Conservation (phyloP, 768 basidiomycete genomes). For the Fomitopsis pulvina region DNA sequence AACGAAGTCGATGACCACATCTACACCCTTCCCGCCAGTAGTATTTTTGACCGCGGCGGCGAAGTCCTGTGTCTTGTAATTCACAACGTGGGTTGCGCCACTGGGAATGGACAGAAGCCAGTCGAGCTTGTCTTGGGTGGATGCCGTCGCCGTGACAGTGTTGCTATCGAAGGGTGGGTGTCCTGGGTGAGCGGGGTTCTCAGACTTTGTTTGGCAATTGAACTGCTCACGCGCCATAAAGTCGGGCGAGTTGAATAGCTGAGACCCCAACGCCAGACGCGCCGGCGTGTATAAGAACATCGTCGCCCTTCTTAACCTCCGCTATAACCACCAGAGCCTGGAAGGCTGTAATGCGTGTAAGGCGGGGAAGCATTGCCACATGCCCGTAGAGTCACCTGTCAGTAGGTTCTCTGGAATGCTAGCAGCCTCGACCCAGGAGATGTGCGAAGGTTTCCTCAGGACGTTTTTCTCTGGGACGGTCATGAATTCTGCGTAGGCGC, state of each 20-base stretch:
- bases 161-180: slow-evolving; percentile 4
- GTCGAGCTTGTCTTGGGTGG: slow-evolving; percentile 74
- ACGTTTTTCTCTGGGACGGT: slow-evolving; percentile 58
- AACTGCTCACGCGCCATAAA: slow-evolving; percentile 62
- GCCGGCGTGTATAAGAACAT: slow-evolving; percentile 85
- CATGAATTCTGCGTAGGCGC: slow-evolving; percentile 89
- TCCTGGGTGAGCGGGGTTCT: too few relatives aligned
- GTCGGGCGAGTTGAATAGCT: slow-evolving; percentile 79
- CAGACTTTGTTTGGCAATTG: slow-evolving; percentile 2
- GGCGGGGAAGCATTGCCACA: neutral
- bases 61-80: slow-evolving; percentile 85
- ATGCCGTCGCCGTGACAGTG: slow-evolving; percentile 80
- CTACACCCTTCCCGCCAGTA: slow-evolving; percentile 65
- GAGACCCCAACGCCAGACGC: slow-evolving; percentile 89
- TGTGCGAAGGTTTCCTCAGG: slow-evolving; percentile 62
- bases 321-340: slow-evolving; percentile 64
- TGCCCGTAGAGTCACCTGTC: slow-evolving; percentile 48
- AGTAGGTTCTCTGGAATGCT: slow-evolving; percentile 85
- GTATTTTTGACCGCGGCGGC: slow-evolving; percentile 61
- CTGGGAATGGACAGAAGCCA: slow-evolving; percentile 62
- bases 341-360: too few relatives aligned
- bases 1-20: slow-evolving; percentile 84
- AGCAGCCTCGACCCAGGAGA: slow-evolving; percentile 83
- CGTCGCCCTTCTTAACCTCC: slow-evolving; percentile 58
- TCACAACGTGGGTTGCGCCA: slow-evolving; percentile 70